A percentile compares a stretch with the other conserved stretches of the same genome.
These are phyloP conservation scores for Amyloporia xantha DNA, from an alignment of 768 basidiomycete genomes.

Conservation along the genomic window DNA sequence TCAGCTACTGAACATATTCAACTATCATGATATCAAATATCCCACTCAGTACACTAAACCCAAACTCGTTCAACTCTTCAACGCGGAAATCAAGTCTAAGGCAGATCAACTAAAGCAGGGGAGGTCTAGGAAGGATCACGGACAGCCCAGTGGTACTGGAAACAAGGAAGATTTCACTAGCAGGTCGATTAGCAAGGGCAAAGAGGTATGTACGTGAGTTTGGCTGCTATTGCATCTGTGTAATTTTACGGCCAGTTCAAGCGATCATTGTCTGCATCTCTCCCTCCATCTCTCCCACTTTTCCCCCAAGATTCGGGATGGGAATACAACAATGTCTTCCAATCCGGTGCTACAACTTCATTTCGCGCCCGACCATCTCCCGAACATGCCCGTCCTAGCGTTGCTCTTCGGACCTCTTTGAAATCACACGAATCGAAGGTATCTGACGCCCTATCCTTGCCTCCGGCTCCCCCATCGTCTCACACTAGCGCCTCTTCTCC, in stretches of 20 bases:
- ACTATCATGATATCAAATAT: slow-evolving; percentile 69
- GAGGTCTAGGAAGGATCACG: slow-evolving; percentile 56
- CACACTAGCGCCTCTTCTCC: too few relatives aligned
- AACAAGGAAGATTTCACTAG: slow-evolving; percentile 80
- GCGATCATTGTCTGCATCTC: slow-evolving; percentile 56
- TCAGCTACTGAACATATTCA: slow-evolving; percentile 73
- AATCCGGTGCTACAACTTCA: slow-evolving; percentile 82
- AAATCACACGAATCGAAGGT: slow-evolving; percentile 62
- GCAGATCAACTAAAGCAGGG: slow-evolving; percentile 54
- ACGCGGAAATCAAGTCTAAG: slow-evolving; percentile 67
- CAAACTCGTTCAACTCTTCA: slow-evolving; percentile 69
- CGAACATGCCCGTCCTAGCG: slow-evolving; percentile 30
- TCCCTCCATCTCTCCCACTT: slow-evolving; percentile 49
- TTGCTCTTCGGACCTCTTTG: slow-evolving; percentile 30
- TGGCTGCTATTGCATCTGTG: slow-evolving; percentile 9
- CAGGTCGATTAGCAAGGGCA: slow-evolving; percentile 43
- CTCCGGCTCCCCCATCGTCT: too few relatives aligned
- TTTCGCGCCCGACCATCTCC: slow-evolving; percentile 67
- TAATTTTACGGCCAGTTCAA: slow-evolving; percentile 18
- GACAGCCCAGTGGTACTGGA: slow-evolving; percentile 73
- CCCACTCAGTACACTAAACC: slow-evolving; percentile 72
- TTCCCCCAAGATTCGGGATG: slow-evolving; percentile 74
- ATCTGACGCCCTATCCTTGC: too few relatives aligned
- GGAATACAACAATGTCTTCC: slow-evolving; percentile 89
- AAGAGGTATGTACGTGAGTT: slow-evolving; percentile 31